Base-by-base conservation (phyloP, 495 filamentous ascomycete genomes). In the Usnea hakonensis region DNA sequence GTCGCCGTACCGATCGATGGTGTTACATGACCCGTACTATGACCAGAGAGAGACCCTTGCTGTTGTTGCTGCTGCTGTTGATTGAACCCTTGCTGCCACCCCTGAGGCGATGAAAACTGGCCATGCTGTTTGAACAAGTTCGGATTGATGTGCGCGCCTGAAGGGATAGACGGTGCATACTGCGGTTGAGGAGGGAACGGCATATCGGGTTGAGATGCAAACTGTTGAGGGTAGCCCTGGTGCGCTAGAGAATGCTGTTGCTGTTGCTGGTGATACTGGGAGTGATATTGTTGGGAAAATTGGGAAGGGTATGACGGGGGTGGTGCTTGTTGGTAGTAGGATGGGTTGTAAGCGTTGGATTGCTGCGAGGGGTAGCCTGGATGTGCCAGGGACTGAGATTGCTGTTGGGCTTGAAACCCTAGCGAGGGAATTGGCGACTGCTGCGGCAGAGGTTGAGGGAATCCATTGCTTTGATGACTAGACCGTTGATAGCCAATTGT, bases 111-210 rank as follows among this genome's bases (percentile, higher is more conserved):
- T 19, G 43, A 40, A 53, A 13, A n/a, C 33, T 78, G 75, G 33
- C 73, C 76, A 43, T 76, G 74, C 55, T 78, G 76, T 57, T 78
- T 76, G 64, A 89, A 78, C 73, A 90, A 86, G 1, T 83, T 77
- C 8, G 87, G 87, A 58, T 87, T 89, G 64, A 90, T 78, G 57
- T 85, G 85, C 2, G 82, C 77, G 37, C 81, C 84, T n/a, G 74
- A 68, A 1, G 77, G 75, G 17, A 73, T 64, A 23, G 64, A 65
- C 61, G 72, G 77, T 26, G 75, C 73, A 50, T 75, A 55, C 53
- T 55, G 59, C 40, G 46, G 30, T 16, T 50, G 59, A 21, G 48
- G 11, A 19, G 48, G 36, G 16, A 44, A 61, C 1, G 59, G 36
- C 28, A 41, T 30, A 9, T 61, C 23, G 19, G 59, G 76, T 69